Base-by-base conservation (phyloP, 2,329 filamentous ascomycete genomes). In the Diaporthe sp. region DNA sequence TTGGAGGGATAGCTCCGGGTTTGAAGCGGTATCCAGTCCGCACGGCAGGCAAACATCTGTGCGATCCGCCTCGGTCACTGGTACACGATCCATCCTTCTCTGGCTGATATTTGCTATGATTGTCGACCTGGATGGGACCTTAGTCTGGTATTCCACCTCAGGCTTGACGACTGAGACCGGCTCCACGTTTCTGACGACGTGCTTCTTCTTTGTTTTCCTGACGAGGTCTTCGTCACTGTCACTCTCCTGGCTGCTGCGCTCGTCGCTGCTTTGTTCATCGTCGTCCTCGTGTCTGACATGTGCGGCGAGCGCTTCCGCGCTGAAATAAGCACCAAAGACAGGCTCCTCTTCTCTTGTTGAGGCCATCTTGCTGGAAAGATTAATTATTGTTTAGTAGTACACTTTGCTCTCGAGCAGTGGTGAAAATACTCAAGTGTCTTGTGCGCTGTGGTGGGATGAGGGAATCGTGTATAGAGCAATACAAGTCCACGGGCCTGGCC, bases 101-200 rank as follows among this genome's bases (percentile, higher is more conserved):
- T 61, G 46, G 44, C 65, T 71, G 37, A 74, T 74, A 13, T 51
- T 61, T 1, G 65, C 65, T n/a, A 74, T 74, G n/a, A 57, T 65
- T 19, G 72, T 68, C 34, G 61, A 57, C 22, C 25, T 39, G 25
- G 42, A 25, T 12, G 73, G 73, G 8, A 71, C 65, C 25, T 31
- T 58, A 3, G 31, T 71, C 53, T 58, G 53, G 15, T 74, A 71
- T 37, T 61, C 73, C 5, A 74, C 65, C 34, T 62, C 28, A 6
- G 73, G 73, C 25, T 51, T 71, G 31, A 60, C 10, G 17, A 39
- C 44, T 34, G 55, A 68, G 4, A 74, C 44, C 12, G 65, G 73
- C 12, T 60, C 55, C 34, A 68, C 53, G 1, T 74, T 74, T 13
- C 72, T 68, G 13, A 28, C 9, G 17, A 55, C 15, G 4, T 37